These are phyloP conservation scores for Erythrophleum fordii DNA, from an alignment of 306 rosid genomes.

Conservation along the genomic window DNA sequence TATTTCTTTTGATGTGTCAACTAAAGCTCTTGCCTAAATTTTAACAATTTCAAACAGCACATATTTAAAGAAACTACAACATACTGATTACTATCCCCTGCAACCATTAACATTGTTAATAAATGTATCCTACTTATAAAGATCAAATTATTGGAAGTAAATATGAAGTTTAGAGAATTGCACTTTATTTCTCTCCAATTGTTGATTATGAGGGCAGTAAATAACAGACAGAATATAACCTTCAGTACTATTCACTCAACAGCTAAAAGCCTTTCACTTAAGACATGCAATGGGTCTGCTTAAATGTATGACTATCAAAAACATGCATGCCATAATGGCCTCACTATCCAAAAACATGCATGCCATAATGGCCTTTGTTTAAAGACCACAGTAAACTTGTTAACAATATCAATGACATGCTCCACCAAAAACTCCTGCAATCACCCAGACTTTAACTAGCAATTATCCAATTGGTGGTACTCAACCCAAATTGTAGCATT, in stretches of 20 bases:
- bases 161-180: neutral
- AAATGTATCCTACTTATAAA: neutral
- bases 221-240: neutral
- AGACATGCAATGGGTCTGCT: neutral
- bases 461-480: neutral
- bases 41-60: neutral
- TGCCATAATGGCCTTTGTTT: neutral
- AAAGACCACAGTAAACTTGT: neutral
- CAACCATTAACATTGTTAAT: neutral
- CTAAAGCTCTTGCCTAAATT: neutral
- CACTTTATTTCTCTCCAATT: neutral
- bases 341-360: slow-evolving; percentile 1
- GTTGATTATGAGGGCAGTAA: slow-evolving; percentile 2
- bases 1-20: neutral
- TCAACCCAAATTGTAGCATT: neutral
- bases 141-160: neutral
- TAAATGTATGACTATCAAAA: neutral
- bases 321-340: neutral
- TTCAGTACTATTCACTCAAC: neutral
- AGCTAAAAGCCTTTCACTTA: neutral
- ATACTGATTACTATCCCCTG: neutral
- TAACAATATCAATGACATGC: slow-evolving; percentile 2
- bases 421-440: neutral
- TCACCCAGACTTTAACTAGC: neutral
- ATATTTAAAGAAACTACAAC: slow-evolving; percentile 8